Evolutionary conservation across 2,329 filamentous ascomycete genomes (phyloP), one percentile per base, ranked within the genome.

Genomic region (Coniella vitis): DNA sequence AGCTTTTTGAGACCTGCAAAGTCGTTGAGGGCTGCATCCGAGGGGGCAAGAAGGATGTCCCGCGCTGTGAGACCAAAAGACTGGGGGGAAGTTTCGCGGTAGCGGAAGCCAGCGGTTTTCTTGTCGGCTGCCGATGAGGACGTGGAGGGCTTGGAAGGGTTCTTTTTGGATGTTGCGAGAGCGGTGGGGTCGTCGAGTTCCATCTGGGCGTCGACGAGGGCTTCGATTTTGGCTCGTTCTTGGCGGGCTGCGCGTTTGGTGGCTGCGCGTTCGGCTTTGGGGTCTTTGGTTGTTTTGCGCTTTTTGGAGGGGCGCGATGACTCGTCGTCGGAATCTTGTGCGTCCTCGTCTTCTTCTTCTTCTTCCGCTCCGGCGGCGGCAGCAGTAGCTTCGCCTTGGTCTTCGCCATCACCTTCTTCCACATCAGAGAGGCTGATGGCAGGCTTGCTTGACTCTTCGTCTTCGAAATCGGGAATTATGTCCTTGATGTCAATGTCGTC

Each of bases 401-500:
- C 69, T 7, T 67, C 66, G 9, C 65, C 69, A 10, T 65, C 68
- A 1, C 63, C 66, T 13, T 69, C 70, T n/a, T 73, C 66, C 7
- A 65, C 71, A 54, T 83, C 78, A 4, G 79, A 79, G 2, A 84
- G 68, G 1, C 69, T 69, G 51, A 86, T 67, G 1, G 70, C 69
- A 17, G 79, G 77, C 43, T 73, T 69, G 19, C 40, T 63, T 10
- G 25, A 5, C 14, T 75, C 69, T 7, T 79, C 79, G 21, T 88
- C 86, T 17, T 87, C 81, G 61, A 94, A 95, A 53, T 95, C 88
- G 1, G 89, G 90, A 22, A 95, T 72, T 44, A 96, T 76, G 64
- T 95, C 91, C 53, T 86, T 89, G 70, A 98, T 97, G 63, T 97
- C 90, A 59, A 98, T 96, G 63, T 98, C 93, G 61, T 97, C 90